Evolutionary conservation across 371 early-diverging fungal genomes (phyloP).

Genomic region (Mortierella sp.): DNA sequence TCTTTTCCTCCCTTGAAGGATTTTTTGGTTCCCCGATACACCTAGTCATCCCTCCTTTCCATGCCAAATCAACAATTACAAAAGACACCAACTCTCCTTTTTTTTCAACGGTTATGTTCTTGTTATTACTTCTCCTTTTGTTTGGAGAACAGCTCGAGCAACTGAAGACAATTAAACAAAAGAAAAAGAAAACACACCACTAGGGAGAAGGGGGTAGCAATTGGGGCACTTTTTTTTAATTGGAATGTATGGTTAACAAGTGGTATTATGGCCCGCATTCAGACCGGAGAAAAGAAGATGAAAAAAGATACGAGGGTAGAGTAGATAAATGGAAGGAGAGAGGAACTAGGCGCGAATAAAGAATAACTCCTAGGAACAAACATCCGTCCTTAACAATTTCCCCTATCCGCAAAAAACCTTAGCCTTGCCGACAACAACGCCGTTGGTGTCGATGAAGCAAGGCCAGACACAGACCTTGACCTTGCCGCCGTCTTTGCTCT

Average conservation of each 20-base stretch:
- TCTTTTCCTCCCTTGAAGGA: neutral
- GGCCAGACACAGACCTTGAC: conserved; percentile 58
- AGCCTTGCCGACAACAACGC: conserved; percentile 54
- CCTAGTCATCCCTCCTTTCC: neutral
- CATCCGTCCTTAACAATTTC: no score
- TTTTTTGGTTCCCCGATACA: neutral
- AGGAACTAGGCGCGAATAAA: neutral
- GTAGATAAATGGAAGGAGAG: neutral
- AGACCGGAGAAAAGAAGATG: neutral
- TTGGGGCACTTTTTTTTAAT: neutral
- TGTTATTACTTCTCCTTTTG: no score
- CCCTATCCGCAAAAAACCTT: conserved; percentile 54
- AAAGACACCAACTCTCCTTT: no score
- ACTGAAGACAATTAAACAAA: no score
- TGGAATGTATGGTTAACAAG: neutral
- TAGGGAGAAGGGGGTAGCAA: neutral
- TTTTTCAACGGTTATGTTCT: no score
- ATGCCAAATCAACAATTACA: no score
- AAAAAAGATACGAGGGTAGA: neutral
- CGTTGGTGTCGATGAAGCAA: conserved; percentile 56
- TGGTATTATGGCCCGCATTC: conserved; percentile 5
- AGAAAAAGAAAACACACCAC: neutral
- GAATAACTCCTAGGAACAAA: no score
- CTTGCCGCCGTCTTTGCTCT: conserved; percentile 57
- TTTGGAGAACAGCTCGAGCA: no score